Evolutionary conservation across 192 early-diverging fungal genomes (phyloP).

Genomic region (Powellomyces hirtus): DNA sequence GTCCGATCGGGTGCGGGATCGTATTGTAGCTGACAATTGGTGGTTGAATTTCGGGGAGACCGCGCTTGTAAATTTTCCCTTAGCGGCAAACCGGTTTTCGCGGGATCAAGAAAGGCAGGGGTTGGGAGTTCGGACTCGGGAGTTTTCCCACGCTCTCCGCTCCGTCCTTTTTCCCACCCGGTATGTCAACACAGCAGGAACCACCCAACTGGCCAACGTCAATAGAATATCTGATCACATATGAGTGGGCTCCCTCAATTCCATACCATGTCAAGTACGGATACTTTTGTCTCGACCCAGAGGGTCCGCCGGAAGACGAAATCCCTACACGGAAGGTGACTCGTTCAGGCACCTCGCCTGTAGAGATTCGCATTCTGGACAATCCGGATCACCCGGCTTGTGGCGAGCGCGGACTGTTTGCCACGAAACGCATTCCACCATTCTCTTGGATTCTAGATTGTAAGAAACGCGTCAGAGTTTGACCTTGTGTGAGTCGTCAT

Average conservation of each 20-base stretch:
- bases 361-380: not conserved
- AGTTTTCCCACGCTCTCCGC: too few species aligned
- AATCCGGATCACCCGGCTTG: not conserved
- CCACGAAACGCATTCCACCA: not conserved
- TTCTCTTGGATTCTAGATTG: not conserved
- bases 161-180: too few species aligned
- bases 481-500: not conserved
- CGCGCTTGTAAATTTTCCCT: too few species aligned
- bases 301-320: not conserved
- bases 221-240: not conserved
- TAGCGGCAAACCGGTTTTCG: too few species aligned
- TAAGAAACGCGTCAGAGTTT: not conserved
- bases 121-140: too few species aligned
- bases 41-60: too few species aligned
- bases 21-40: too few species aligned
- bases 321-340: not conserved
- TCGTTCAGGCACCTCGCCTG: not conserved
- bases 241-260: not conserved
- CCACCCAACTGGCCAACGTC: not conserved
- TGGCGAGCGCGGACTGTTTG: slow-evolving; percentile 1
- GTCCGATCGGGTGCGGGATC: too few species aligned
- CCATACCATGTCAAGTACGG: not conserved
- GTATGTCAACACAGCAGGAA: too few species aligned
- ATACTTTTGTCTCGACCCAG: not conserved
- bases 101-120: too few species aligned